phyloP scores from a whole-genome alignment of 164 flowering plant species.

The Paratinospora sagittata region DNA sequence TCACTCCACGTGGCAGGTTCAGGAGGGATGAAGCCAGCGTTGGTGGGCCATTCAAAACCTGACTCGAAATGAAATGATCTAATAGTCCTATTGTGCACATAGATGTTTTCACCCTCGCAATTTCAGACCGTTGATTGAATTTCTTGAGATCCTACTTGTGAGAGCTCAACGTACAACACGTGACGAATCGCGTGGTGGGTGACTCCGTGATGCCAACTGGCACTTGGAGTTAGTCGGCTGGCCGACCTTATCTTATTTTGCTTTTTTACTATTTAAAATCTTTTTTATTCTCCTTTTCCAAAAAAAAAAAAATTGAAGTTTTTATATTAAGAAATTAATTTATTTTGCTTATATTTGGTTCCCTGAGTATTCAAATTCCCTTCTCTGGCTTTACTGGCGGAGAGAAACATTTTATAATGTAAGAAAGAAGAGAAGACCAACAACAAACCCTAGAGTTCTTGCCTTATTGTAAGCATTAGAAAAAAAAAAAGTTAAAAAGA shows the following conservation, averaged over 20 bases:
- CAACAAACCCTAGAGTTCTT: slow-evolving; percentile 20
- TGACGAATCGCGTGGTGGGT: neutral
- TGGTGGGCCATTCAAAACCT: neutral
- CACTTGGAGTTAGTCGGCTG: slow-evolving; percentile 27
- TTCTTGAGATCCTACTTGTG: neutral
- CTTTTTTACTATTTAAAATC: neutral
- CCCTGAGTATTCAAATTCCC: slow-evolving; percentile 12
- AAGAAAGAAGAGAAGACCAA: slow-evolving; percentile 11
- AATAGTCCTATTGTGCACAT: neutral
- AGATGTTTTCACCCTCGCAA: neutral
- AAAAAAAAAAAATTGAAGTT: neutral
- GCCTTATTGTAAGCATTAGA: neutral
- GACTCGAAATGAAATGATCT: neutral
- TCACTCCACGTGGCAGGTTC: slow-evolving; percentile 3
- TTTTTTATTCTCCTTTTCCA: slow-evolving; percentile 4
- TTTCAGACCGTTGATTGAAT: neutral
- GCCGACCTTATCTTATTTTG: slow-evolving; percentile 53
- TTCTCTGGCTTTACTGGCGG: neutral
- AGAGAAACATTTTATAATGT: neutral
- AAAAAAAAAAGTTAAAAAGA: too few relatives aligned
- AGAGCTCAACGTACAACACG: slow-evolving; percentile 8
- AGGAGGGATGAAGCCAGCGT: neutral
- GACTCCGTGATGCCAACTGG: slow-evolving; percentile 37
- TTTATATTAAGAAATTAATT: neutral
- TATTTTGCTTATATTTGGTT: slow-evolving; percentile 1